Conservation (phyloP, 371 early-diverging fungal genomes). For the Sporodiniella umbellata region DNA sequence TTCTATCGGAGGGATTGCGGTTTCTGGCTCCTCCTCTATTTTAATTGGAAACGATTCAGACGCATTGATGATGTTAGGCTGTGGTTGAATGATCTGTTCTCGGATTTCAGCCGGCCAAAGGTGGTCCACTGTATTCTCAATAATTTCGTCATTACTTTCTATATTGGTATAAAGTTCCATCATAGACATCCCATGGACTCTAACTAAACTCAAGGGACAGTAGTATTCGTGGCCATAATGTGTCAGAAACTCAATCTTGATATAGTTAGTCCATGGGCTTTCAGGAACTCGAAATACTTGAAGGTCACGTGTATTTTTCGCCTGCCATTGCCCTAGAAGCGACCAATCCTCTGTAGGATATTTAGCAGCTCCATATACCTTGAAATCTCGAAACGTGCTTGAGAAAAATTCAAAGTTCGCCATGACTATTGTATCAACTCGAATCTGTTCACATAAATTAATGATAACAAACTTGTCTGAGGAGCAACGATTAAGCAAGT, state of each 20-base stretch:
- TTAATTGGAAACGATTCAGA: constrained; percentile 21
- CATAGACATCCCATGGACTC: constrained; percentile 90
- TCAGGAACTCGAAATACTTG: constrained; percentile 83
- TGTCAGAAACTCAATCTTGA: constrained; percentile 83
- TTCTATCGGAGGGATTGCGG: constrained; percentile 4
- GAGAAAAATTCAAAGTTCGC: constrained; percentile 97
- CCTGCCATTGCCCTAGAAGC: constrained; percentile 77
- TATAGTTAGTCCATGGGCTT: constrained; percentile 77
- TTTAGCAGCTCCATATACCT: constrained; percentile 71
- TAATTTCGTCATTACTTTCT: constrained; percentile 49
- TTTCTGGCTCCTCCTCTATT: constrained; percentile 2
- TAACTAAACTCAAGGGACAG: constrained; percentile 87
- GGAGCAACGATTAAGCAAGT: constrained; percentile 90
- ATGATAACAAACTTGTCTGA: constrained; percentile 82
- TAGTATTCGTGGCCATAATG: constrained; percentile 93
- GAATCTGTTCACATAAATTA: constrained; percentile 92
- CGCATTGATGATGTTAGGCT: constrained; percentile 18
- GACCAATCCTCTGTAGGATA: constrained; percentile 89
- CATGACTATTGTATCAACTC: constrained; percentile 85
- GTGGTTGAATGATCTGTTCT: constrained; percentile 35
- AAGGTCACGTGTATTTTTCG: constrained; percentile 77
- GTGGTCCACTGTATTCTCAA: constrained; percentile 22
- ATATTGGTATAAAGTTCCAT: constrained; percentile 81
- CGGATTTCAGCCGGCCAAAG: constrained; percentile 43
- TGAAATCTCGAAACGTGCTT: constrained; percentile 86